Evolutionary conservation across 345 rosid species (phyloP).

Genomic region (Garcia nutans): DNA sequence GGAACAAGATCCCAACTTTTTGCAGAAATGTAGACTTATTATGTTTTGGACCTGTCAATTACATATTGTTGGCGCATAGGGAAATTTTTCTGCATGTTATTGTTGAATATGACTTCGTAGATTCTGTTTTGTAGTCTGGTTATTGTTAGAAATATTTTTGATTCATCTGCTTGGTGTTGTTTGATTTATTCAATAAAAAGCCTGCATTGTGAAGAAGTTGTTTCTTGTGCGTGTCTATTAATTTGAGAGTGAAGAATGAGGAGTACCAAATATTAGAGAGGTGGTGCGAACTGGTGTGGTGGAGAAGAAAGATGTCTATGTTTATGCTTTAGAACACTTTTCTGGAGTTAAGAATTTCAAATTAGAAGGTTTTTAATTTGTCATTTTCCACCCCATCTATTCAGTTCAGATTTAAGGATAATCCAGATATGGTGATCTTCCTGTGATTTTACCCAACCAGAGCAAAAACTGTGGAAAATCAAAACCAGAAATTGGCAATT

Average conservation of each 20-base stretch:
- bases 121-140: not conserved
- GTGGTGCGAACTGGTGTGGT: not conserved
- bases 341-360: not conserved
- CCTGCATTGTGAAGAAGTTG: not conserved
- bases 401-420: not conserved
- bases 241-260: not conserved
- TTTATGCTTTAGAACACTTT: not conserved
- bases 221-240: not conserved
- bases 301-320: not conserved
- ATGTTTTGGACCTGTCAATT: not conserved
- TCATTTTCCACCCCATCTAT: not conserved
- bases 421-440: no score
- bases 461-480: no score
- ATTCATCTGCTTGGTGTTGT: slow-evolving; percentile 1
- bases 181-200: not conserved
- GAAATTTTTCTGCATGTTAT: not conserved
- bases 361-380: not conserved
- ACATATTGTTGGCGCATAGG: not conserved
- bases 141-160: not conserved
- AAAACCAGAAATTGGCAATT: not conserved
- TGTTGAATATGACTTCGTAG: not conserved
- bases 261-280: not conserved
- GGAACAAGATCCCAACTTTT: not conserved
- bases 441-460: no score
- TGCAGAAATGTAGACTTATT: not conserved